Conservation (phyloP, 768 basidiomycete genomes). For the Hygrophorus russula region DNA sequence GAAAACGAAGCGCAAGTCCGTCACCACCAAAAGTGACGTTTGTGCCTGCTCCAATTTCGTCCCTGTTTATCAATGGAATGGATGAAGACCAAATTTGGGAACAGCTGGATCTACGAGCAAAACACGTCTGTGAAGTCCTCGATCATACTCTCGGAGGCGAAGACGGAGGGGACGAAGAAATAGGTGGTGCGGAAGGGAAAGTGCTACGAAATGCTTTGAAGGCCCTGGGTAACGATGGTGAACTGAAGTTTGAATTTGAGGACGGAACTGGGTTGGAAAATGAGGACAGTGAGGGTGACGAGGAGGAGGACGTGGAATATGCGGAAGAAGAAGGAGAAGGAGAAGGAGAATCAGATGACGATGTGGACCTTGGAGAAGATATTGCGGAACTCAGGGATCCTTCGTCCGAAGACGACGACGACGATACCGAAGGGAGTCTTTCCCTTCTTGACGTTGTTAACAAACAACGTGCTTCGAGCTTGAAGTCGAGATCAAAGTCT, state of each 20-base stretch:
- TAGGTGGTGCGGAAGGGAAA: constrained; percentile 19
- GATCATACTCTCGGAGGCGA: constrained; percentile 52
- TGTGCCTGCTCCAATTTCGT: constrained; percentile 59
- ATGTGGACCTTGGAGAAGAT: constrained; percentile 16
- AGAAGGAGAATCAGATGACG: constrained; percentile 12
- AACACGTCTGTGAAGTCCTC: constrained; percentile 58
- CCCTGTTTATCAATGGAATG: constrained; percentile 69
- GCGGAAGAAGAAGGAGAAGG: constrained; percentile 16
- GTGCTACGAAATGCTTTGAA: constrained; percentile 16
- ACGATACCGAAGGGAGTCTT: constrained; percentile 14
- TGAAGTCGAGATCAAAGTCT: constrained; percentile 18
- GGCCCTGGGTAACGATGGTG: constrained; percentile 17
- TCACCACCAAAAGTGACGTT: constrained; percentile 22
- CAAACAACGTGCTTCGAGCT: constrained; percentile 13
- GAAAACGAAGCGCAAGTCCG: constrained; percentile 28
- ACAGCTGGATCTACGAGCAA: constrained; percentile 77
- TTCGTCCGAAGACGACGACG: constrained; percentile 24
- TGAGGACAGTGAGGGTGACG: constrained; percentile 18
- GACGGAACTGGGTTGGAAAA: constrained; percentile 17
- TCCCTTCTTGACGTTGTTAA: constrained; percentile 13
- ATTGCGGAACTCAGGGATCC: constrained; percentile 21
- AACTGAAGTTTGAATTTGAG: constrained; percentile 21
- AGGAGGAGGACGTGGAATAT: constrained; percentile 19
- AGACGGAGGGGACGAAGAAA: constrained; percentile 18
- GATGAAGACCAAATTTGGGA: constrained; percentile 87